Base-by-base conservation (phyloP, 1,139 yeast species). In the Zygoascus meyerae region DNA sequence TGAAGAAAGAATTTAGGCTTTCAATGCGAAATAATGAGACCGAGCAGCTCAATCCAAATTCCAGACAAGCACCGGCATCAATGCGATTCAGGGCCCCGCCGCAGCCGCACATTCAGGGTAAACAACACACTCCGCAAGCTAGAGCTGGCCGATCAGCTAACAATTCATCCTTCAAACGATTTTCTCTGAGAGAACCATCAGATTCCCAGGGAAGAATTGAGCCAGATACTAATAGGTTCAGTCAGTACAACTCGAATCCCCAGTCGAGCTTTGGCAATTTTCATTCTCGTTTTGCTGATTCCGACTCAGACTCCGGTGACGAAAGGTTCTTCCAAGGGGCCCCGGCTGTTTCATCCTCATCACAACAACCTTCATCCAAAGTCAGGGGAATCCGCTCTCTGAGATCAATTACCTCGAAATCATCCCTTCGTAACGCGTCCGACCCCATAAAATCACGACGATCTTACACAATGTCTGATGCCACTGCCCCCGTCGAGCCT, bases 241-340 rank as follows among this genome's bases (percentile, higher is more conserved):
- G 16, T 9, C 33, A 37, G 4, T 14, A 9, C 11, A 12, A 12
- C 2, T 14, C 43, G n/a, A 18, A 7, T 15, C 8, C 42, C 12
- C 29, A 35, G n/a, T 14, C 12, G 4, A 26, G 28, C 8, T 16
- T 18, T 32, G 30, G 32, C 28, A 44, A 39, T 36, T 65, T 64
- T 55, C 50, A 51, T 26, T 65, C 69, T n/a, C 59, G 69, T 9
- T 56, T 65, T 39, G 65, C 62, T n/a, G 69, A 65, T 47, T 57
- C 63, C 8, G 68, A 64, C 45, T 56, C 64, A 1, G 69, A 65
- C 12, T 61, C 59, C 36, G 67, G 61, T 11, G 42, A 39, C 12
- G 44, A 39, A 16, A 15, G 26, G 43, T 18, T n/a, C 39, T 35
- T 21, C 7, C 26, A 21, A 21, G 26, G 26, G 26, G 26, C 26